Percentiles rank a stretch among this genome's conserved stretches.
phyloP scores from a whole-genome alignment of 768 basidiomycete species.

The Naganishia vaughanmartiniae region DNA sequence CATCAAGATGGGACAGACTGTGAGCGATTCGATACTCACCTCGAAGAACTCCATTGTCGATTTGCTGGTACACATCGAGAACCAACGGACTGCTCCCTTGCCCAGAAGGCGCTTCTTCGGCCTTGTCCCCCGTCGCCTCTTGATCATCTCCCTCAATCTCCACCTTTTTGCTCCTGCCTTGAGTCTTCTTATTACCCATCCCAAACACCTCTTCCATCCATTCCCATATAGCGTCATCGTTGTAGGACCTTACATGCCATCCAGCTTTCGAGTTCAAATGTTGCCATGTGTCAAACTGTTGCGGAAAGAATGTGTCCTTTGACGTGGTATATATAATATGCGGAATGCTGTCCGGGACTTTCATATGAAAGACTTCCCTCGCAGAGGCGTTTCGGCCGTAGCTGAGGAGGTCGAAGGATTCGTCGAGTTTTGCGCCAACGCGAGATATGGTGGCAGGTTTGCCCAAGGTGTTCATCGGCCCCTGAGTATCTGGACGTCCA shows the following conservation, averaged over 20 bases:
- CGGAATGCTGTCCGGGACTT: constrained; percentile 11
- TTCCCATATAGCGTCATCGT: constrained; percentile 33
- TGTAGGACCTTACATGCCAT: constrained; percentile 31
- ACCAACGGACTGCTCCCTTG: background rate
- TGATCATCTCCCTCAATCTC: background rate
- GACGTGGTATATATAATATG: constrained; percentile 38
- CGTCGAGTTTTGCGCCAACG: background rate
- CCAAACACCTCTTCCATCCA: constrained; percentile 31
- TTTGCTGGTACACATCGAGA: constrained; percentile 29
- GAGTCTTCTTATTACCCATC: background rate
- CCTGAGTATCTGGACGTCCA: too few relatives aligned
- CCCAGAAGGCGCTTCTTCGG: constrained; percentile 1
- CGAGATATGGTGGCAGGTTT: background rate
- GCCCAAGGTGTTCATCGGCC: background rate
- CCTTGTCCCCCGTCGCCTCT: background rate
- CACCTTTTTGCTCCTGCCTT: background rate
- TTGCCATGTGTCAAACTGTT: constrained; percentile 38
- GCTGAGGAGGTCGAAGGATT: background rate
- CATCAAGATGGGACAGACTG: too few relatives aligned
- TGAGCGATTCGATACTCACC: constrained; percentile 18
- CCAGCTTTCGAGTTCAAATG: constrained; percentile 30
- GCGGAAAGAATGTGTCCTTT: constrained; percentile 25
- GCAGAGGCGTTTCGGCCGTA: background rate
- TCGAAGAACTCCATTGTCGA: constrained; percentile 30
- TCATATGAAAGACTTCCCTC: background rate